These are phyloP conservation scores for Fusarium proliferatum DNA, from an alignment of 2,329 filamentous ascomycete species.

Conservation along the genomic window DNA sequence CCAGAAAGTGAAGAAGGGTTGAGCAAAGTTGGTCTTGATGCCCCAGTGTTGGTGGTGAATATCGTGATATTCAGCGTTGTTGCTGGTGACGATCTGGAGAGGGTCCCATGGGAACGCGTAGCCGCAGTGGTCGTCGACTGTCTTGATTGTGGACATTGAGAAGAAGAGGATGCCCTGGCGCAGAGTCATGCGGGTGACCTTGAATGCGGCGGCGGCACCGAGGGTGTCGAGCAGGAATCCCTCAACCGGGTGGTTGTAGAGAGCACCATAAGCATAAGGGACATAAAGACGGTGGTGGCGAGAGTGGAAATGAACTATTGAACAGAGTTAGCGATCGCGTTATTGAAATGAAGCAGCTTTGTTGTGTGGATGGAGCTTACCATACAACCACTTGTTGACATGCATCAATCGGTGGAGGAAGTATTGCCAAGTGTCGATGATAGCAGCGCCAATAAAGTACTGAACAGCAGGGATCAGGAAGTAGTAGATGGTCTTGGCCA, in stretches of 20 bases:
- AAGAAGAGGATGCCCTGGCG: slow-evolving; percentile 93
- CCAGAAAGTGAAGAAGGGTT: slow-evolving; percentile 97
- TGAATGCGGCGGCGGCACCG: slow-evolving; percentile 85
- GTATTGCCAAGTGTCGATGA: slow-evolving; percentile 98
- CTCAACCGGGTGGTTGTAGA: slow-evolving; percentile 97
- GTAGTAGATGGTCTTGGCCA: slow-evolving; percentile 85
- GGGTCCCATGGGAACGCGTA: slow-evolving; percentile 97
- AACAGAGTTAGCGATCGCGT: slow-evolving; percentile 12
- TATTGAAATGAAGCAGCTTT: background rate
- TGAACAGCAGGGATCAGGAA: slow-evolving; percentile 80
- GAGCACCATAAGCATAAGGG: slow-evolving; percentile 94
- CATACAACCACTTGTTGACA: slow-evolving; percentile 96
- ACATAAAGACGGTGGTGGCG: slow-evolving; percentile 97
- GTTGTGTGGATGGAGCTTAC: slow-evolving; percentile 62
- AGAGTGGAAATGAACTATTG: slow-evolving; percentile 85
- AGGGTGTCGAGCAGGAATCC: slow-evolving; percentile 93
- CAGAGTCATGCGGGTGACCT: slow-evolving; percentile 82
- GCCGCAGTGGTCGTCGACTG: slow-evolving; percentile 96
- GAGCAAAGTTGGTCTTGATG: slow-evolving; percentile 94
- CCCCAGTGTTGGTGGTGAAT: slow-evolving; percentile 99
- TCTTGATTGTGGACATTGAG: slow-evolving; percentile 90
- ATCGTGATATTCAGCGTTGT: slow-evolving; percentile 97
- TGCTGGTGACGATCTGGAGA: slow-evolving; percentile 88
- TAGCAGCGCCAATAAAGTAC: slow-evolving; percentile 76
- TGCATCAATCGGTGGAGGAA: slow-evolving; percentile 98